Conservation (phyloP, 495 filamentous ascomycete genomes). For the Aspergillus nanangensis region DNA sequence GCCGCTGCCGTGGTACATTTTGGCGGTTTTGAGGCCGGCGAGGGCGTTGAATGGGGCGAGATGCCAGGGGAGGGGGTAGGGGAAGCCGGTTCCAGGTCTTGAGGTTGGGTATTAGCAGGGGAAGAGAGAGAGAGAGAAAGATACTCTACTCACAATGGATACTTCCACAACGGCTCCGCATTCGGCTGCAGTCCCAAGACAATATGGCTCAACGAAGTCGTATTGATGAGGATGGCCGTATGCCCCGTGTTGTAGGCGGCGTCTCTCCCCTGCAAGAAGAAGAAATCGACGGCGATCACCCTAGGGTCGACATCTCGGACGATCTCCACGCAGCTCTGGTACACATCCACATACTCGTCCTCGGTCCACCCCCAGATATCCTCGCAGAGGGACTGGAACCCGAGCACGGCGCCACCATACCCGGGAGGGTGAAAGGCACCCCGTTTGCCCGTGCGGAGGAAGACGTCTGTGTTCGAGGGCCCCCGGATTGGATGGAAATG, state of each 20-base stretch:
- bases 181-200: constrained; percentile 35
- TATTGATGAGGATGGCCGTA: constrained; percentile 29
- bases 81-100: constrained; percentile 42
- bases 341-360: constrained; percentile 45
- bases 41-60: constrained; percentile 36
- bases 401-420: constrained; percentile 27
- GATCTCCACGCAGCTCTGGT: constrained; percentile 39
- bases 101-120: not conserved
- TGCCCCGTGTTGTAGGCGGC: constrained; percentile 32
- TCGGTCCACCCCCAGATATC: constrained; percentile 41
- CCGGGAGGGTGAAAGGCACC: constrained; percentile 35
- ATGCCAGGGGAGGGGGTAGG: constrained; percentile 41
- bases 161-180: constrained; percentile 35
- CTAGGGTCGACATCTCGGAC: constrained; percentile 34
- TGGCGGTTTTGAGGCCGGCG: constrained; percentile 19
- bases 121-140: not conserved
- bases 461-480: constrained; percentile 36
- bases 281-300: constrained; percentile 45
- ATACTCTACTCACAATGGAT: constrained; percentile 32
- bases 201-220: constrained; percentile 34
- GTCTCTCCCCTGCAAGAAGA: constrained; percentile 46
- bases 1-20: constrained; percentile 29
- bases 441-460: constrained; percentile 29
- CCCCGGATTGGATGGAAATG: constrained; percentile 42
- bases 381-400: constrained; percentile 31